These are phyloP conservation scores for Spathaspora sp. DNA, from an alignment of 805 yeast genomes.

Conservation along the genomic window DNA sequence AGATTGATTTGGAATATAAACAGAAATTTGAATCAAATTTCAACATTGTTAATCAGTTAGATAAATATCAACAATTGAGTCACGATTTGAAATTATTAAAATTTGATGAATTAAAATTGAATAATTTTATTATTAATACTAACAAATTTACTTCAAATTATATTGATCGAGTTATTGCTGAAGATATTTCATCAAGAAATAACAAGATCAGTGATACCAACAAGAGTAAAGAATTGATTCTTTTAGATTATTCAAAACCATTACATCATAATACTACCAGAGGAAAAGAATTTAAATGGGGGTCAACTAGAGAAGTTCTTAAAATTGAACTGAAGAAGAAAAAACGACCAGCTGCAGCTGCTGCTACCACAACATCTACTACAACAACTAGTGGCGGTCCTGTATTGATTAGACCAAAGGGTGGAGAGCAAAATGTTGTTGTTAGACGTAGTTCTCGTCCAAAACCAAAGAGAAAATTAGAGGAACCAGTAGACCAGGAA, in stretches of 20 bases:
- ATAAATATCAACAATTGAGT: conserved; percentile 2
- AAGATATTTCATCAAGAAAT: conserved; percentile 26
- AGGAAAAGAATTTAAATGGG: conserved; percentile 26
- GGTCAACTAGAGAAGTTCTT: conserved; percentile 20
- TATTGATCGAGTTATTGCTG: conserved; percentile 34
- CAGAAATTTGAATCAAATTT: conserved; percentile 4
- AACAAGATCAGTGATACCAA: conserved; percentile 15
- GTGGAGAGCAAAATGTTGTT: neutral
- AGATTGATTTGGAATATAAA: conserved; percentile 4
- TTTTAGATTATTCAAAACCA: conserved; percentile 14
- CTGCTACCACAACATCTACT: neutral
- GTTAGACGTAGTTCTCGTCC: conserved; percentile 7
- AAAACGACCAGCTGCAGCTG: conserved; percentile 1
- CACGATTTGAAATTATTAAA: conserved; percentile 15
- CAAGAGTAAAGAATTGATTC: conserved; percentile 17
- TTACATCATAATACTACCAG: conserved; percentile 20
- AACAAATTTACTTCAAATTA: conserved; percentile 25
- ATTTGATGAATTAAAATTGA: conserved; percentile 13
- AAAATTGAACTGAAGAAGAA: conserved; percentile 8
- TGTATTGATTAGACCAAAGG: conserved; percentile 1
- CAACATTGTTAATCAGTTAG: conserved; percentile 8
- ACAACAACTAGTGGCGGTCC: neutral
- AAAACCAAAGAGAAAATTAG: conserved; percentile 6
- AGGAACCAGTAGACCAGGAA: conserved; percentile 6
- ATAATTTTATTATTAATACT: conserved; percentile 14